These are phyloP conservation scores for Colletotrichum viniferum DNA, from an alignment of 2,329 filamentous ascomycete species.

Conservation along the genomic window DNA sequence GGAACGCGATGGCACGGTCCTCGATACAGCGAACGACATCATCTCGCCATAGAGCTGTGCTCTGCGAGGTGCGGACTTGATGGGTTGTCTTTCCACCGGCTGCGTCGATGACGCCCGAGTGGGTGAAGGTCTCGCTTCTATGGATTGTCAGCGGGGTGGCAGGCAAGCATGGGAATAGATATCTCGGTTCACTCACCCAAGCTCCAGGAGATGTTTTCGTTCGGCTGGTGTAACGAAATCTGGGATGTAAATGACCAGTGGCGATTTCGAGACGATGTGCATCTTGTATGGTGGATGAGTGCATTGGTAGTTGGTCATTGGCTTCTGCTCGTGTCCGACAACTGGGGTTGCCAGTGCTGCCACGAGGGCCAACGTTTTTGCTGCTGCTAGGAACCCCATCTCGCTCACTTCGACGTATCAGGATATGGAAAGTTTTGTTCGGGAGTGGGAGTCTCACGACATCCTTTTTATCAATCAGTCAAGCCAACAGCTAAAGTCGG, in stretches of 20 bases:
- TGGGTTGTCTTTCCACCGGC: conserved; percentile 36
- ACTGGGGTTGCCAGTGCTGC: neutral
- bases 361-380: neutral
- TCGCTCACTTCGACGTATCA: neutral
- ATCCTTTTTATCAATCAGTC: neutral
- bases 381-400: neutral
- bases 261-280: conserved; percentile 50
- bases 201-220: conserved; percentile 42
- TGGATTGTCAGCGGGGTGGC: neutral
- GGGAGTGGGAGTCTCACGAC: neutral
- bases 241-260: conserved; percentile 53
- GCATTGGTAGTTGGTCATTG: conserved; percentile 24
- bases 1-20: conserved; percentile 48
- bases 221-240: conserved; percentile 49
- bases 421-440: neutral
- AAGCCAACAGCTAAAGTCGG: neutral
- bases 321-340: neutral
- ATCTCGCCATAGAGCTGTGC: conserved; percentile 47
- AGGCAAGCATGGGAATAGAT: neutral
- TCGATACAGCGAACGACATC: conserved; percentile 50
- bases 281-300: conserved; percentile 41
- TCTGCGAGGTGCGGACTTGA: conserved; percentile 48
- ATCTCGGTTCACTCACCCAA: conserved; percentile 39
- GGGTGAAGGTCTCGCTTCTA: conserved; percentile 47
- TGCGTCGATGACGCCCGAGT: conserved; percentile 44